Evolutionary conservation across 2,329 filamentous ascomycete species (phyloP).

Genomic region (Fusarium nurragi): DNA sequence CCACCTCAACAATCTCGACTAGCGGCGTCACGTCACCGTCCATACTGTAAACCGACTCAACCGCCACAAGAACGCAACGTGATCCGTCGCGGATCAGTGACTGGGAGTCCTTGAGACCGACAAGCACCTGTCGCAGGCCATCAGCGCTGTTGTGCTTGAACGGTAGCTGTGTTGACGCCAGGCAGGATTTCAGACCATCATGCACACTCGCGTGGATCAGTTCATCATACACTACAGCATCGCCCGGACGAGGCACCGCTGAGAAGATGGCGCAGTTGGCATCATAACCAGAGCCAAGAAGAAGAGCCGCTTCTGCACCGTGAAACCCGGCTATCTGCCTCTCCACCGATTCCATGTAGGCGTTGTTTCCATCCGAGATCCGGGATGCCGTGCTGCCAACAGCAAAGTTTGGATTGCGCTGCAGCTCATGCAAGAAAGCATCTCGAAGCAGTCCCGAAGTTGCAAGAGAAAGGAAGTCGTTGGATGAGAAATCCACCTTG

Average conservation of each 20-base stretch:
- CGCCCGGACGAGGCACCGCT: background rate
- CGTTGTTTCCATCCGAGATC: background rate
- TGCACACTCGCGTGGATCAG: background rate
- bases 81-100: background rate
- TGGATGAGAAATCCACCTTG: background rate
- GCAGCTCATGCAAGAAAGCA: background rate
- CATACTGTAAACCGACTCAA: background rate
- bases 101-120: background rate
- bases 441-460: background rate
- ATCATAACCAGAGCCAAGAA: background rate
- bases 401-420: background rate
- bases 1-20: background rate
- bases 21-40: background rate
- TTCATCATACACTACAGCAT: background rate
- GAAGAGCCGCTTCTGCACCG: background rate
- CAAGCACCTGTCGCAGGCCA: background rate
- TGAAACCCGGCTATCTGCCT: background rate
- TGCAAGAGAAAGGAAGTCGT: background rate
- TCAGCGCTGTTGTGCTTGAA: background rate
- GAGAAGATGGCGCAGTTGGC: background rate
- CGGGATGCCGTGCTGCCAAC: background rate
- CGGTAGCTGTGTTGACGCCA: background rate
- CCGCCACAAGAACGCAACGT: background rate
- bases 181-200: background rate
- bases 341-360: background rate